Evolutionary conservation across 177 flowering plant genomes (phyloP).

Genomic region (Telopea speciosissima): DNA sequence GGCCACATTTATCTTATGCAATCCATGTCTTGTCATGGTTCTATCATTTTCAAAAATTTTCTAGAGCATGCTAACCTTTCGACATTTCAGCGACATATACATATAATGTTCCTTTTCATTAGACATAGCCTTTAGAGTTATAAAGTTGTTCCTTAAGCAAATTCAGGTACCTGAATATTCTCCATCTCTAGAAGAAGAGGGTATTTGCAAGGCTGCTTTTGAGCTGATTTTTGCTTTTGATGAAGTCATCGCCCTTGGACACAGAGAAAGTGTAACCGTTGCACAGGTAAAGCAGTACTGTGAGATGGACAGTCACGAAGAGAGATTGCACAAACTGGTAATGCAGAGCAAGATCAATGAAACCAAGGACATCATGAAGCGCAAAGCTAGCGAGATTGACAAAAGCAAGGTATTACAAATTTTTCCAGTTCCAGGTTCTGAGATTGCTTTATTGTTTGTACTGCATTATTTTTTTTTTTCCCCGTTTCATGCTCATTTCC

Average conservation of each 20-base stretch:
- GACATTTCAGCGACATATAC: background rate
- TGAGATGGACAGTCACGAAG: constrained; percentile 99
- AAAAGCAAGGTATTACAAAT: constrained; percentile 81
- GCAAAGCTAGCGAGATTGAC: constrained; percentile 94
- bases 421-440: background rate
- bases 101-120: background rate
- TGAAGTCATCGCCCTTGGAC: constrained; percentile 92
- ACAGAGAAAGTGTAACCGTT: constrained; percentile 90
- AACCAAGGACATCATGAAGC: constrained; percentile 96
- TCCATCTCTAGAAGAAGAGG: constrained; percentile 82
- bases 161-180: constrained; percentile 84
- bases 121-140: background rate
- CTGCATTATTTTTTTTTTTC: background rate
- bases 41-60: background rate
- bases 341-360: constrained; percentile 91
- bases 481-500: background rate
- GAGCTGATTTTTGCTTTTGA: constrained; percentile 98
- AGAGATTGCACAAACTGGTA: constrained; percentile 80
- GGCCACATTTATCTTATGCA: background rate
- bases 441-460: background rate
- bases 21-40: background rate
- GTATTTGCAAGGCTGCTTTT: constrained; percentile 75
- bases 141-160: constrained; percentile 32
- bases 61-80: background rate
- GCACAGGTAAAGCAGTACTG: constrained; percentile 93